These are phyloP conservation scores for Ustilago nuda DNA, from an alignment of 1,284 basidiomycete species.

Conservation along the genomic window DNA sequence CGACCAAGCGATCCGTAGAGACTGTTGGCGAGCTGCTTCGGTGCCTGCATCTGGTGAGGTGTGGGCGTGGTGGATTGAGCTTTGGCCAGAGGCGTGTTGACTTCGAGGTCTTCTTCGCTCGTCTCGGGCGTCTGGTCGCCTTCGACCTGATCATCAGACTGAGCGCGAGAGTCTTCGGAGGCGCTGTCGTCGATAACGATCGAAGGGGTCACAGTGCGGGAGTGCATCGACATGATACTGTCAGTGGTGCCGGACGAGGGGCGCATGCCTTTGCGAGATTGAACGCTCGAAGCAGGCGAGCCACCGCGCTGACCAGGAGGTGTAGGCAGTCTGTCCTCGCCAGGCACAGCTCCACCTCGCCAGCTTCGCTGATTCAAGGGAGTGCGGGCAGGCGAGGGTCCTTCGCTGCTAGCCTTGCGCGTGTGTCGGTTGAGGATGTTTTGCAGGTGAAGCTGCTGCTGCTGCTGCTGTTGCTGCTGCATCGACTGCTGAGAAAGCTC, in stretches of 20 bases:
- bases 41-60: conserved; percentile 21
- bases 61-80: conserved; percentile 29
- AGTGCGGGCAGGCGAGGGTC: conserved; percentile 19
- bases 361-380: conserved; percentile 49
- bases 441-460: conserved; percentile 47
- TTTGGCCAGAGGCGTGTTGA: conserved; percentile 40
- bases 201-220: conserved; percentile 53
- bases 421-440: conserved; percentile 43
- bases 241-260: conserved; percentile 46
- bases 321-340: conserved; percentile 28
- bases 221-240: conserved; percentile 49
- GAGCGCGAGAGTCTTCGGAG: conserved; percentile 48
- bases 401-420: conserved; percentile 42
- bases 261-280: conserved; percentile 34
- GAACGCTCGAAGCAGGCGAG: conserved; percentile 37
- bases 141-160: conserved; percentile 47
- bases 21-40: conserved; percentile 19
- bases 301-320: conserved; percentile 34
- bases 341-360: conserved; percentile 26
- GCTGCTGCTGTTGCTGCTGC: conserved; percentile 38
- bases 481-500: conserved; percentile 27
- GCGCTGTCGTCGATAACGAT: conserved; percentile 62
- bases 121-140: conserved; percentile 62
- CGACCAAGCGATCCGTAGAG: conserved; percentile 38
- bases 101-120: conserved; percentile 58